Conservation (phyloP, 2,329 filamentous ascomycete genomes). For the Aspergillus oerlinghausenensis region DNA sequence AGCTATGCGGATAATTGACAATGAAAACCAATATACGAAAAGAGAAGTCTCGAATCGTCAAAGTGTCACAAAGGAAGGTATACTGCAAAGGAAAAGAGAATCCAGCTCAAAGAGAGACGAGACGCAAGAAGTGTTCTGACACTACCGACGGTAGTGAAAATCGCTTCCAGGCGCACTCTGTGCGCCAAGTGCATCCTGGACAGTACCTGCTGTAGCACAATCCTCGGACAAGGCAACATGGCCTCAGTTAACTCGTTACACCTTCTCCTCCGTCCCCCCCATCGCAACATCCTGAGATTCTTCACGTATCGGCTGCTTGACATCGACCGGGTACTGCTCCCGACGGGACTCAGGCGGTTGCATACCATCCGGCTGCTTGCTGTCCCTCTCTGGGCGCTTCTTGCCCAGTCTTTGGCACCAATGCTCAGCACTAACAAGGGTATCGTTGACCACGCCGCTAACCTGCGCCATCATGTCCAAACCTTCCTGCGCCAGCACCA, state of each 20-base stretch:
- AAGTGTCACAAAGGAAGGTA: not conserved
- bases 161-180: not conserved
- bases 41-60: not conserved
- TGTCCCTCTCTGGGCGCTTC: conserved; percentile 30
- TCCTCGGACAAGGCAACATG: not conserved
- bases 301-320: conserved; percentile 23
- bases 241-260: conserved; percentile 7
- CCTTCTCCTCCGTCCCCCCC: conserved; percentile 31
- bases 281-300: conserved; percentile 31
- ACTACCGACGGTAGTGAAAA: not conserved
- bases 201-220: conserved; percentile 4
- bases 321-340: conserved; percentile 22
- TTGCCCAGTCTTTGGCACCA: conserved; percentile 79
- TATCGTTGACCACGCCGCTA: conserved; percentile 79
- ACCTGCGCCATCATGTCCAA: conserved; percentile 94
- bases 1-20: conserved; percentile 5
- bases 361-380: conserved; percentile 18
- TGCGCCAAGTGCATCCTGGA: not conserved
- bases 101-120: not conserved
- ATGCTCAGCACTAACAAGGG: conserved; percentile 81
- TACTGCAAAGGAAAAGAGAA: not conserved
- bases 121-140: not conserved
- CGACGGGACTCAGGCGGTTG: conserved; percentile 13
- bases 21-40: not conserved
- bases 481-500: conserved; percentile 83